These are phyloP conservation scores for Pseudogymnoascus sp. DNA, from an alignment of 2,329 filamentous ascomycete species.

Conservation along the genomic window DNA sequence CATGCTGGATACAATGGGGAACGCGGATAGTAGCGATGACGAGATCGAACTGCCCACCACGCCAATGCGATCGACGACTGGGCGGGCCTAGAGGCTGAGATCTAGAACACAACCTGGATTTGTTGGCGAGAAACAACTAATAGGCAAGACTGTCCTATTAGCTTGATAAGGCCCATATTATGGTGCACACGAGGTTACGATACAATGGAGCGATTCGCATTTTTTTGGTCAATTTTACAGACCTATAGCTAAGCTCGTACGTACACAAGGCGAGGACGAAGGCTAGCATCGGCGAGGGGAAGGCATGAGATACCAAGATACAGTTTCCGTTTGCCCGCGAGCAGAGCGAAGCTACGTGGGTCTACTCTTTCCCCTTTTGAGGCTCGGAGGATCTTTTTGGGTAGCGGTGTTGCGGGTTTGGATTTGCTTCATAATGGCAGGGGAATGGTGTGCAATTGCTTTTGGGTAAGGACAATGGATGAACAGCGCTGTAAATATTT, in stretches of 20 bases:
- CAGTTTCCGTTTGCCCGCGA: not conserved
- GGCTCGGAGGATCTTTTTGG: not conserved
- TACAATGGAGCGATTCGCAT: conserved; percentile 2
- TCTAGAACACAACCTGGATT: not conserved
- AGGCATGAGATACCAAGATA: conserved; percentile 1
- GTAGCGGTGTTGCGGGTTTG: not conserved
- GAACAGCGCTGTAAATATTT: conserved; percentile 1
- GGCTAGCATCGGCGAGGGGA: not conserved
- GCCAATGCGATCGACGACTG: not conserved
- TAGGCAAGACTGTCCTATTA: not conserved
- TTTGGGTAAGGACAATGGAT: not conserved
- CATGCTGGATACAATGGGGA: conserved; percentile 28
- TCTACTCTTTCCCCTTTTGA: not conserved
- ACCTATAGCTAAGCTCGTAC: not conserved
- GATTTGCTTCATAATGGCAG: conserved; percentile 4
- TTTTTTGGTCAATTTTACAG: not conserved
- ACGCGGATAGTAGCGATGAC: conserved; percentile 30
- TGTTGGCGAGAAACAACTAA: not conserved
- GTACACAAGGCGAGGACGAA: not conserved
- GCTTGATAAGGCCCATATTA: not conserved
- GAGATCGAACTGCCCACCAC: conserved; percentile 22
- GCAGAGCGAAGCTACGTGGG: not conserved
- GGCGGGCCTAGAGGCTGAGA: conserved; percentile 5
- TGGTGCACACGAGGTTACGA: not conserved
- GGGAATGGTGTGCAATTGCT: not conserved